Evolutionary conservation across 106 monocot species (phyloP).

Genomic region (Dendrobium nobile): DNA sequence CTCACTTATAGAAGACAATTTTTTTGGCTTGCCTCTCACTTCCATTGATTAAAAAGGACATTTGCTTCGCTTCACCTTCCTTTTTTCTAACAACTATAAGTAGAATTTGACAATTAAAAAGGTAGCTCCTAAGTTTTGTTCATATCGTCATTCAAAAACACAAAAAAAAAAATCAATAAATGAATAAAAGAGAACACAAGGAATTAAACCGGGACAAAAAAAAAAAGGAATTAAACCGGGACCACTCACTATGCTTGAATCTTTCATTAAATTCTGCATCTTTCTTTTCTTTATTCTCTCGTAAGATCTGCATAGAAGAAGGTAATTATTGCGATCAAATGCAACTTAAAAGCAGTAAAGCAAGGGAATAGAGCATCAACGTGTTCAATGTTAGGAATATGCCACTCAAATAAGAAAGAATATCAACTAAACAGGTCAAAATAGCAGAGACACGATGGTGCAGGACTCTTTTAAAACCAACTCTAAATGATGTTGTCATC

Average conservation of each 20-base stretch:
- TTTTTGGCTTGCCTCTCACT: neutral
- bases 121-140: neutral
- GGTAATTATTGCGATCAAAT: neutral
- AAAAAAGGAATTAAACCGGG: neutral
- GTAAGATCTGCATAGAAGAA: conserved; percentile 57
- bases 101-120: neutral
- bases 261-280: conserved; percentile 97
- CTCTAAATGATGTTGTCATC: neutral
- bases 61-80: neutral
- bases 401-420: neutral
- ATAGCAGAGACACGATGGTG: neutral
- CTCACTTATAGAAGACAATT: neutral
- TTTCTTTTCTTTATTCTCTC: conserved; percentile 88
- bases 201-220: neutral
- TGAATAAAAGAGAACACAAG: neutral
- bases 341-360: neutral
- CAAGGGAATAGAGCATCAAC: neutral
- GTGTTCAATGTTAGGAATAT: neutral
- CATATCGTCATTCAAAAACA: neutral
- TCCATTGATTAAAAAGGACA: neutral
- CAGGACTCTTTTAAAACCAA: neutral
- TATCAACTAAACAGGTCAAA: conserved; percentile 1
- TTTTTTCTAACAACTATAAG: neutral
- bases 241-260: conserved; percentile 89
- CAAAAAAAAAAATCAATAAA: neutral